Base-by-base conservation (phyloP, 306 rosid species). In the Carpinus fangiana region DNA sequence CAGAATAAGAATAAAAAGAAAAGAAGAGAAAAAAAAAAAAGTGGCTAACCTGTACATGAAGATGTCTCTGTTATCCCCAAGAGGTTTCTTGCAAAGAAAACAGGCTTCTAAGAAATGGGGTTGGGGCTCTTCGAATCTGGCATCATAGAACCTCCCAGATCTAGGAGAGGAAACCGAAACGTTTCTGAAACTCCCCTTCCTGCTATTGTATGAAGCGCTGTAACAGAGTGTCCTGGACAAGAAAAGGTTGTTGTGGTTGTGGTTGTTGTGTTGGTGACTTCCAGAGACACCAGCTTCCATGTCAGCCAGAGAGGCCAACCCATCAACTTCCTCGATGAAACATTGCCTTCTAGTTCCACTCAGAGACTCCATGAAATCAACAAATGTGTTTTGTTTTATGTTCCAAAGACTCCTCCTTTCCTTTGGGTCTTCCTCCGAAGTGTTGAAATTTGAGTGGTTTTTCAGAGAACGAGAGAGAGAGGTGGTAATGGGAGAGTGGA, bases 71-170 rank as follows among this genome's bases (percentile, higher is more conserved):
- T 90, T 86, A 9, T 84, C 87, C 0, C 87, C 90, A 0, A 95
- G 89, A 0, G 89, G 88, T 69, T 91, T 93, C 79, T 89, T 89
- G 90, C 98, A 95, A 50, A 82, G 93, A 50, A 77, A 91, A 78
- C 98, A 95, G 17, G 98, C 75, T 21, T 95, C 84, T 50, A 95
- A 87, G 82, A 95, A 95, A 77, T 95, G 92, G 20, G 98, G 97
- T 23, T 69, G 93, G 17, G 80, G 91, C 52, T 92, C 96, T 74
- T 90, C 97, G 17, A 92, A 90, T 85, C 96, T 89, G 12, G 91
- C 81, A 68, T 89, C 96, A 23, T 85, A 89, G 80, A 89, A 89
- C 72, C 96, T 76, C n/a, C 87, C 90, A 82, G 95, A 88, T 87
- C 97, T 90, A 3, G 90, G 82, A 4, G 93, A 85, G 12, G 68